phyloP scores from a whole-genome alignment of 441 rosid genomes.

The Erysimum cheiri region DNA sequence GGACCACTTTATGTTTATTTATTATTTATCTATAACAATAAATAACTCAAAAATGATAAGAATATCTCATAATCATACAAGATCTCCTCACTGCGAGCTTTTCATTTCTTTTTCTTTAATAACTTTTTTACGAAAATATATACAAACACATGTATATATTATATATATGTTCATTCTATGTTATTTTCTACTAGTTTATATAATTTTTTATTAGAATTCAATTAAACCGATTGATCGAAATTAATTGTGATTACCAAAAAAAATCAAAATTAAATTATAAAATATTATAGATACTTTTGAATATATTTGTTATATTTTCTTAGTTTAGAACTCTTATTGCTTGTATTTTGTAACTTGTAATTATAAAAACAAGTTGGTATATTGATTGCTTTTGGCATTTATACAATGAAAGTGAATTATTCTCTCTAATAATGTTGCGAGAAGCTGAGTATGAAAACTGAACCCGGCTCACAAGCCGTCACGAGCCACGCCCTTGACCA shows the following conservation, averaged over 20 bases:
- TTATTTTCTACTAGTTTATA: neutral
- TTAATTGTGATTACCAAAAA: too few relatives aligned
- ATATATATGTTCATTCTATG: neutral
- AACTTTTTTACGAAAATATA: too few relatives aligned
- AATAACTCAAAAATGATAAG: neutral
- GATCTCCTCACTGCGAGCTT: neutral
- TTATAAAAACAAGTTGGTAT: slow-evolving; percentile 33
- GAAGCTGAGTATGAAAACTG: slow-evolving; percentile 1
- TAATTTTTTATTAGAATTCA: too few relatives aligned
- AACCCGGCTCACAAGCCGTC: slow-evolving; percentile 26
- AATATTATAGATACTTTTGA: too few relatives aligned
- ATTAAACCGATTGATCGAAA: too few relatives aligned
- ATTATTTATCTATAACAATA: too few relatives aligned
- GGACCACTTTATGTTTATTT: slow-evolving; percentile 33
- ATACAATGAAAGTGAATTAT: slow-evolving; percentile 11
- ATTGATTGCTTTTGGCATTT: slow-evolving; percentile 39
- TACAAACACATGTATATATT: neutral
- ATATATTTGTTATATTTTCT: too few relatives aligned
- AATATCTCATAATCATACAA: slow-evolving; percentile 7
- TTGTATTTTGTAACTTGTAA: slow-evolving; percentile 25
- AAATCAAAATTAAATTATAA: too few relatives aligned
- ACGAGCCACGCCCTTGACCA: slow-evolving; percentile 33
- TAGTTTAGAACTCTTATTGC: neutral
- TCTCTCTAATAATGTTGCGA: slow-evolving; percentile 20
- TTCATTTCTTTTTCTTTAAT: neutral